Base-by-base conservation (phyloP, 2,329 filamentous ascomycete genomes). In the Pochonia chlamydosporia region DNA sequence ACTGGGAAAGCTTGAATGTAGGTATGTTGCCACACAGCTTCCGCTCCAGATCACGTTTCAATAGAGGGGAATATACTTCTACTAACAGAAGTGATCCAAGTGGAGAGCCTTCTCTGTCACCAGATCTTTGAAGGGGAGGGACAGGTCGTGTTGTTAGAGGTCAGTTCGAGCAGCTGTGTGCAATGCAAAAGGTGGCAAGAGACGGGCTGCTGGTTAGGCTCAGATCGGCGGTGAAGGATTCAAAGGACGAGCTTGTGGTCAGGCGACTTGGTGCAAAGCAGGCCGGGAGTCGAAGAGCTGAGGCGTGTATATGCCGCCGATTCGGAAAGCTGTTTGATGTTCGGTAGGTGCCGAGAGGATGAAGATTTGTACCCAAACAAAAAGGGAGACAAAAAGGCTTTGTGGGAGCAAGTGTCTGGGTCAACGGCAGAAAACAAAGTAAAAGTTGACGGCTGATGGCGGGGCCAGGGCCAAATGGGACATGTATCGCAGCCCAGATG, bases 141-240 rank as follows among this genome's bases (percentile, higher is more conserved):
- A 49, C 18, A 31, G 14, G 25, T 41, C 43, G 30, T 5, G 28
- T 26, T 21, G 26, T 37, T 9, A 40, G 41, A 35, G 44, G 39
- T 28, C 26, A 24, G 11, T 11, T 39, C 24, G 37, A 37, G 20
- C 46, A 31, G 40, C 39, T 20, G 24, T 20, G 24, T 18, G n/a
- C 11, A 9, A 25, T 26, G 18, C 33, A 28, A 28, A 44, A 44
- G 13, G 46, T 43, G 40, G 40, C 40, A 30, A 48, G 23, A 31
- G 24, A 43, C 31, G n/a, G 45, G 3, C 37, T 40, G 41, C 5
- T 18, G 39, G 25, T 35, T 28, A n/a, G 47, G 40, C 25, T 35
- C 21, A 40, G 40, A 46, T 43, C 43, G 23, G 40, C 47, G 40
- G 47, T 43, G 43, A 49, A 18, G 43, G 18, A 21, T 40, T 14